phyloP scores from a whole-genome alignment of 441 rosid genomes.

The Iberis amara region DNA sequence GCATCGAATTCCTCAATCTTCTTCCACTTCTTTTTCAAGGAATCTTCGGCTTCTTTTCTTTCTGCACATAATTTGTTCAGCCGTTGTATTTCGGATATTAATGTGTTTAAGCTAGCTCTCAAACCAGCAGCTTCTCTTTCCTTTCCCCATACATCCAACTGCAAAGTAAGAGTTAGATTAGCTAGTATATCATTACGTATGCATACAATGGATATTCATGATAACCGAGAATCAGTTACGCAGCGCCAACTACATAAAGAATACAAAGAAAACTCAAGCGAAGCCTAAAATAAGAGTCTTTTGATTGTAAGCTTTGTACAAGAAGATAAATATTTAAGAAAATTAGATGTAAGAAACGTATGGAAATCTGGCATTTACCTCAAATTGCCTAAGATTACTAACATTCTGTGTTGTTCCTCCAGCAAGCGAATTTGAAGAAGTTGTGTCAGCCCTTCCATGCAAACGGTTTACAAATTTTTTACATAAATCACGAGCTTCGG shows the following conservation, averaged over 20 bases:
- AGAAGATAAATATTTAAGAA: background rate
- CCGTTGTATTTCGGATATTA: slow-evolving; percentile 79
- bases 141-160: slow-evolving; percentile 95
- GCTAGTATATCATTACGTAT: slow-evolving; percentile 12
- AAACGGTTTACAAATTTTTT: slow-evolving; percentile 63
- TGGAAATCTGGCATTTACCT: slow-evolving; percentile 42
- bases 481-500: slow-evolving; percentile 74
- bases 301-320: background rate
- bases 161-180: slow-evolving; percentile 25
- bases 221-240: background rate
- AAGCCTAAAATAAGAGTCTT: slow-evolving; percentile 2
- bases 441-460: slow-evolving; percentile 58
- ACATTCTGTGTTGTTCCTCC: slow-evolving; percentile 59
- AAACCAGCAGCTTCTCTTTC: slow-evolving; percentile 90
- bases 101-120: slow-evolving; percentile 76
- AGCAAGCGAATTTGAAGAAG: slow-evolving; percentile 46
- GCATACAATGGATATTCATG: slow-evolving; percentile 1
- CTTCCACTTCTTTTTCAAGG: slow-evolving; percentile 86
- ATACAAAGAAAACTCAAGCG: background rate
- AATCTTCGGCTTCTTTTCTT: slow-evolving; percentile 92
- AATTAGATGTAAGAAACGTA: background rate
- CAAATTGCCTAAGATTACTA: slow-evolving; percentile 70
- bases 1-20: slow-evolving; percentile 93
- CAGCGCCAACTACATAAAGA: background rate
- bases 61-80: slow-evolving; percentile 80